Percentiles rank a stretch among this genome's conserved stretches.
These are phyloP conservation scores for Forsythia suspensa DNA, from an alignment of 257 asterid genomes.

Conservation along the genomic window DNA sequence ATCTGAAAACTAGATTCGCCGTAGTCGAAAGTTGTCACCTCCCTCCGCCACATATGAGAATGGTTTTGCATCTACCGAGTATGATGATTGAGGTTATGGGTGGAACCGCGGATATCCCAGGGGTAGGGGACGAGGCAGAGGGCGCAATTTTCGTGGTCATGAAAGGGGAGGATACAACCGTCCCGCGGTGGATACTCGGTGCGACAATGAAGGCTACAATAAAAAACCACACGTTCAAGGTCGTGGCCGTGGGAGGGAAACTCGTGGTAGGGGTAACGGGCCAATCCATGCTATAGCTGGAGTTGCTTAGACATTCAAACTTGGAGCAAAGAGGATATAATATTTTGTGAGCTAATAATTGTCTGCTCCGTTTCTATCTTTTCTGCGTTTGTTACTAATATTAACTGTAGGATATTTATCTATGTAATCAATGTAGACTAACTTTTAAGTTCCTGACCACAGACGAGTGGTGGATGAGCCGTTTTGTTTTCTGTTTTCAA, in stretches of 20 bases:
- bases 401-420: too few species aligned
- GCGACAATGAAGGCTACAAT: slow-evolving; percentile 42
- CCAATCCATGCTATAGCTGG: slow-evolving; percentile 27
- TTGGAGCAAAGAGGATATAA: slow-evolving; percentile 12
- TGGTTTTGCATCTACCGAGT: slow-evolving; percentile 31
- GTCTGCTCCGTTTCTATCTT: slow-evolving; percentile 37
- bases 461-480: too few species aligned
- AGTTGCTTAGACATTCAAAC: slow-evolving; percentile 26
- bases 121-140: slow-evolving; percentile 55
- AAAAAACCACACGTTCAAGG: slow-evolving; percentile 33
- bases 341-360: slow-evolving; percentile 25
- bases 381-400: slow-evolving; percentile 12
- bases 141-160: slow-evolving; percentile 43
- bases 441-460: too few species aligned
- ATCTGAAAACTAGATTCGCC: too few species aligned
- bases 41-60: too few species aligned
- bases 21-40: too few species aligned
- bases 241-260: slow-evolving; percentile 47
- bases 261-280: slow-evolving; percentile 44
- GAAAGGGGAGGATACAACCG: slow-evolving; percentile 52
- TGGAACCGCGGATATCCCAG: slow-evolving; percentile 41
- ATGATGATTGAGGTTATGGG: slow-evolving; percentile 54
- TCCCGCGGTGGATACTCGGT: slow-evolving; percentile 30
- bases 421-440: too few species aligned
- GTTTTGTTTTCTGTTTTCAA: too few species aligned